phyloP scores from a whole-genome alignment of 768 basidiomycete species.

The Austroboletus eburneus region DNA sequence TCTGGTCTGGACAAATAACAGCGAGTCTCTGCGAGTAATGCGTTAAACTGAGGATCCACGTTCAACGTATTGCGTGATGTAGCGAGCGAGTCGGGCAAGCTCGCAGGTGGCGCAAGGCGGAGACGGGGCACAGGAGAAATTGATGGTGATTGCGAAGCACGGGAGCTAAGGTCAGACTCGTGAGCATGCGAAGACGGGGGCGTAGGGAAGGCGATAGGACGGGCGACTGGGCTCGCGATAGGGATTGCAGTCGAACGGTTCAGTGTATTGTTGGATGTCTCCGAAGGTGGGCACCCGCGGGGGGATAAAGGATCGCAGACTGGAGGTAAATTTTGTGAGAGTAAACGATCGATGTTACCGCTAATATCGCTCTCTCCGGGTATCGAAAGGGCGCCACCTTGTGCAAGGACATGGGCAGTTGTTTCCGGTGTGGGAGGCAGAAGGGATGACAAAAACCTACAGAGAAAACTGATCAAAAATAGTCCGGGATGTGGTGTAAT shows the following conservation, averaged over 20 bases:
- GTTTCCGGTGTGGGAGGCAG: conserved; percentile 72
- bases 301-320: neutral
- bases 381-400: conserved; percentile 46
- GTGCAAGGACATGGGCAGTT: conserved; percentile 62
- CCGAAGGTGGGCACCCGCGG: neutral
- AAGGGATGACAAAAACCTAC: conserved; percentile 63
- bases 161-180: conserved; percentile 18
- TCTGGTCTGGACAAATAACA: conserved; percentile 60
- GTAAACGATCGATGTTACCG: neutral
- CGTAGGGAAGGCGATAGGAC: conserved; percentile 16
- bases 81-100: neutral
- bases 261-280: conserved; percentile 2
- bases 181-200: conserved; percentile 15
- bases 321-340: neutral
- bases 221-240: conserved; percentile 11
- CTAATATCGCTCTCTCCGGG: neutral
- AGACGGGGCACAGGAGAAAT: conserved; percentile 21
- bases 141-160: conserved; percentile 25
- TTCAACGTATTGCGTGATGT: conserved; percentile 6
- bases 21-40: conserved; percentile 68
- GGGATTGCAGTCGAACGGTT: conserved; percentile 16
- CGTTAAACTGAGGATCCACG: conserved; percentile 42
- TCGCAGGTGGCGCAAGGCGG: neutral
- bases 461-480: neutral
- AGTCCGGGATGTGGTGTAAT: neutral